Base-by-base conservation (phyloP, 495 filamentous ascomycete species). In the Podospora bellae-mahoneyi region DNA sequence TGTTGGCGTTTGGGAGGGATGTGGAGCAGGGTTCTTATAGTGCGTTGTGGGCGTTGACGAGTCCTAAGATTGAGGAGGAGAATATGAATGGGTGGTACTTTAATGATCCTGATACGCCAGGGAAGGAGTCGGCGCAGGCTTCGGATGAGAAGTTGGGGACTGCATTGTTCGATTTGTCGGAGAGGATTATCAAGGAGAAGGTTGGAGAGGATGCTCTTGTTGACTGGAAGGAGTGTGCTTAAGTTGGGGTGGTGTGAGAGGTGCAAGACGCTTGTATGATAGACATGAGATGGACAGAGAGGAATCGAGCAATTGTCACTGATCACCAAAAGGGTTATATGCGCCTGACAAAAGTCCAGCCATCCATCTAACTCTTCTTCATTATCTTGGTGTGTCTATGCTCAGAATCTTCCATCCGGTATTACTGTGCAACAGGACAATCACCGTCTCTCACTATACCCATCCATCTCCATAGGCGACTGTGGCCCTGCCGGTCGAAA, bases 1-100 rank as follows among this genome's bases (percentile, higher is more conserved):
- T 77, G 76, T 54, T 76, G 27, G 66, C 74, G 0, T 57, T 71
- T 7, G 78, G 81, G 10, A 75, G 81, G 1, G 73, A 77, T 54
- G 69, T 74, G 23, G 75, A 82, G 70, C 81, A 82, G 60, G 81
- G 81, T 5, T 74, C 81, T 0, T 83, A 76, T 70, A 81, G 79
- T 59, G 79, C 80, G 1, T 66, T 82, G 66, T 81, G 75, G 70
- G 81, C 79, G 5, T 66, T 76, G 26, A 82, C 79, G 16, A 72
- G 71, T 28, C 79, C 81, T 18, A 78, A 82, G 71, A 70, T 83
- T 9, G 78, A 80, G 63, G 72, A 82, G 67, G 76, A 82, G 68
- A 71, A 75, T 3, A 72, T 72, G 75, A 83, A 81, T 64, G 79
- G 81, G 0, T 76, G 64, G 60, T 83, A 83, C 69, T 79, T 82